Conservation (phyloP, 2,329 filamentous ascomycete genomes). For the Penicillium sp. region DNA sequence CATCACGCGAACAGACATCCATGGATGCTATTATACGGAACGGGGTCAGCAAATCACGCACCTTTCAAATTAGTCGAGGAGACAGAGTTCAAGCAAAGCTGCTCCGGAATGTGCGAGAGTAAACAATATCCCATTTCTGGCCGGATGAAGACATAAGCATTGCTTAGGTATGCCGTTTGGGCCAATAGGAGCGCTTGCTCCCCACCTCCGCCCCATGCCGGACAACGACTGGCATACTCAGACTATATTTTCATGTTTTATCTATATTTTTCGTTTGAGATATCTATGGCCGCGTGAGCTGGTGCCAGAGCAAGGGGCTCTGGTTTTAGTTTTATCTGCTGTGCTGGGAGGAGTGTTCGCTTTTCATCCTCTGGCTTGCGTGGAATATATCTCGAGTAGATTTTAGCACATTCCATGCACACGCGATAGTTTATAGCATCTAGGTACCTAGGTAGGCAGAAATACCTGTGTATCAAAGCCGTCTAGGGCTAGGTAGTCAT, state of each 20-base stretch:
- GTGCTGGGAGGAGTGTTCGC: not conserved
- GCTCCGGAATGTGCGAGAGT: conserved; percentile 5
- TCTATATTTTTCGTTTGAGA: not conserved
- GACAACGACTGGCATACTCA: conserved; percentile 3
- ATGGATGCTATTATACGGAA: not conserved
- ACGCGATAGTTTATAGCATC: not conserved
- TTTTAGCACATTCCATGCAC: not conserved
- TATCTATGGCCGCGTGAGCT: not conserved
- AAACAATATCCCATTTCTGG: conserved; percentile 1
- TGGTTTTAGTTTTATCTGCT: not conserved
- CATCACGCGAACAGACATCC: not conserved
- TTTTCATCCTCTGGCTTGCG: not conserved
- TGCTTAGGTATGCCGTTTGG: not conserved
- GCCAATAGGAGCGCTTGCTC: conserved; percentile 7
- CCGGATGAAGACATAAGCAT: not conserved
- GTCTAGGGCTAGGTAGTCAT: too few relatives aligned
- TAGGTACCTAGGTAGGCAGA: too few relatives aligned
- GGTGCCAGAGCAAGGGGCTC: not conserved
- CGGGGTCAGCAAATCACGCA: not conserved
- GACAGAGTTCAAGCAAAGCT: not conserved
- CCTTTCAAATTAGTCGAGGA: not conserved
- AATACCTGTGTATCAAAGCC: too few relatives aligned
- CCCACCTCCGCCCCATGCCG: conserved; percentile 7
- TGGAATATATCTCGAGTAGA: not conserved
- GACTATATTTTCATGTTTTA: not conserved